phyloP scores from a whole-genome alignment of 2,329 filamentous ascomycete genomes.

The Aschersonia sp. region DNA sequence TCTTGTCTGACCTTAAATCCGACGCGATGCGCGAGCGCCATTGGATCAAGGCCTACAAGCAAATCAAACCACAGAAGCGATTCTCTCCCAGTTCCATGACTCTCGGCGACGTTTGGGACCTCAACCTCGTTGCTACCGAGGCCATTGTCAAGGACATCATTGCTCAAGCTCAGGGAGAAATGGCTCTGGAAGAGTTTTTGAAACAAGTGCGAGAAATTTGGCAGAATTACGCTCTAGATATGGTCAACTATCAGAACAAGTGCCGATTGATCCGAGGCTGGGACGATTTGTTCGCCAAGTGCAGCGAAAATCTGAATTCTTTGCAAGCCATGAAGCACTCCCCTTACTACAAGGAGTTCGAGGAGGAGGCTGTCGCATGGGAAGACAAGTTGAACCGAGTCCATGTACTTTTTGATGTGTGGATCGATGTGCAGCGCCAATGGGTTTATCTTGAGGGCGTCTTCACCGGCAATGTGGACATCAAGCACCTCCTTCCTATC shows the following conservation, averaged over 20 bases:
- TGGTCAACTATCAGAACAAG: slow-evolving; percentile 96
- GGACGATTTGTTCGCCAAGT: slow-evolving; percentile 97
- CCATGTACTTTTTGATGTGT: slow-evolving; percentile 95
- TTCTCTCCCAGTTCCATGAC: slow-evolving; percentile 93
- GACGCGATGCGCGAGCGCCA: slow-evolving; percentile 93
- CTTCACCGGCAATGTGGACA: slow-evolving; percentile 96
- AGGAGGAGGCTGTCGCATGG: slow-evolving; percentile 92
- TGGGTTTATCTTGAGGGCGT: slow-evolving; percentile 99
- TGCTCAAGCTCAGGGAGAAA: slow-evolving; percentile 88
- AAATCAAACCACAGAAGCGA: slow-evolving; percentile 78
- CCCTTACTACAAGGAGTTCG: slow-evolving; percentile 98
- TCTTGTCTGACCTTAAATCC: slow-evolving; percentile 83
- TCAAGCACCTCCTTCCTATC: slow-evolving; percentile 92
- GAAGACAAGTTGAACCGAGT: slow-evolving; percentile 97
- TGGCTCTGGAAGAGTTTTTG: slow-evolving; percentile 95
- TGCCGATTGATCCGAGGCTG: slow-evolving; percentile 93
- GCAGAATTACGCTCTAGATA: slow-evolving; percentile 86
- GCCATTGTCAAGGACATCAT: slow-evolving; percentile 84
- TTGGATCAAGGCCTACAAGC: slow-evolving; percentile 97
- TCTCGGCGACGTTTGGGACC: slow-evolving; percentile 96
- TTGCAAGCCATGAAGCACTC: slow-evolving; percentile 98
- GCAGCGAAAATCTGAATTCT: slow-evolving; percentile 94
- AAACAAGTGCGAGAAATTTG: slow-evolving; percentile 94
- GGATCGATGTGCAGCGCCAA: slow-evolving; percentile 99
- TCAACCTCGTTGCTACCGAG: slow-evolving; percentile 81